Percentiles rank a stretch among this genome's conserved stretches.
Evolutionary conservation across 2,329 filamentous ascomycete genomes (phyloP).

Genomic region (Botryosphaeria agaves): DNA sequence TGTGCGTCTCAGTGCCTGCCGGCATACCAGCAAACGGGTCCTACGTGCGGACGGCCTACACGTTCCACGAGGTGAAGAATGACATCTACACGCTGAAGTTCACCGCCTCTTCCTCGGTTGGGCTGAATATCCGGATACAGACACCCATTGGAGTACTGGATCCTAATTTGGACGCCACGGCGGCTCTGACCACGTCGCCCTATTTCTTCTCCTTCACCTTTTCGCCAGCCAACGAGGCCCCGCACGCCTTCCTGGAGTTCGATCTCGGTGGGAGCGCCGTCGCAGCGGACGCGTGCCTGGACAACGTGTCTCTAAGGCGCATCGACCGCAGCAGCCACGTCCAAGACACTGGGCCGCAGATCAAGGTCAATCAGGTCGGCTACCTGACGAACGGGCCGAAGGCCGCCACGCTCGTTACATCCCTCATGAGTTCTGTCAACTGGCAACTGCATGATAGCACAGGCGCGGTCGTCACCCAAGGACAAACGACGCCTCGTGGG

Average conservation of each 20-base stretch:
- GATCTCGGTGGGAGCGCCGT: conserved; percentile 2
- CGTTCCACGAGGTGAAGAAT: conserved; percentile 4
- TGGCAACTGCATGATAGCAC: conserved; percentile 2
- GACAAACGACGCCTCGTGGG: conserved; percentile 1
- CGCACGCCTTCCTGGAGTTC: conserved; percentile 2
- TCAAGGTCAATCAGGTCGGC: conserved; percentile 4
- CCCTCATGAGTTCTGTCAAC: background rate
- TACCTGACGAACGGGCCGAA: conserved; percentile 4
- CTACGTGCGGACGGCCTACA: conserved; percentile 3
- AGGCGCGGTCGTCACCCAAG: conserved; percentile 1
- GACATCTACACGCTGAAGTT: conserved; percentile 5
- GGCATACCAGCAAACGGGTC: conserved; percentile 2
- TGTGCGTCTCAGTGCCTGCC: conserved; percentile 3
- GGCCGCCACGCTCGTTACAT: conserved; percentile 2
- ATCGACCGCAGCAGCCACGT: conserved; percentile 3
- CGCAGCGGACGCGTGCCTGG: conserved; percentile 3
- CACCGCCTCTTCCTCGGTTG: conserved; percentile 3
- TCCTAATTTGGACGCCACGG: conserved; percentile 4
- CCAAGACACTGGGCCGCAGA: conserved; percentile 3
- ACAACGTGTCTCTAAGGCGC: conserved; percentile 2
- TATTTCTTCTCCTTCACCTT: conserved; percentile 2
- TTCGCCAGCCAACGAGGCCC: conserved; percentile 4
- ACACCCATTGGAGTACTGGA: conserved; percentile 3
- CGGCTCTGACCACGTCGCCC: conserved; percentile 1
- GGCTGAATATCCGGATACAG: conserved; percentile 3